Conservation (phyloP, 1,139 yeast species). For the Nadsonia starkeyi-henricii region DNA sequence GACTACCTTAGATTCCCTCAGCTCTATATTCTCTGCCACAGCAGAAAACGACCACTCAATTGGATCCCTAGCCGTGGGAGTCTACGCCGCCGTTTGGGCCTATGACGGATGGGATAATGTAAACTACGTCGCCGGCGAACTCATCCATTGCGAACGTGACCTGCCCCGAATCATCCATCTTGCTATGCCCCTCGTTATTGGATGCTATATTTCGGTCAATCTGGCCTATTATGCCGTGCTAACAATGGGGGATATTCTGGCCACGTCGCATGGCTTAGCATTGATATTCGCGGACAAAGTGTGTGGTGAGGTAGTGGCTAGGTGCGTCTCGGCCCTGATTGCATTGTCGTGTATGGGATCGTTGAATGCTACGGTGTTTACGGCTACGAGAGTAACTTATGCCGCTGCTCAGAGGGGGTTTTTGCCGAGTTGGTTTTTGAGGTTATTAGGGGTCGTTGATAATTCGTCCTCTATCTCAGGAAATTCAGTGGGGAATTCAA, state of each 20-base stretch:
- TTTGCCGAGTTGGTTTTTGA: slow-evolving; percentile 22
- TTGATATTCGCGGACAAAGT: slow-evolving; percentile 23
- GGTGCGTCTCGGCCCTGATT: slow-evolving; percentile 23
- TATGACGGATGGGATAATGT: slow-evolving; percentile 34
- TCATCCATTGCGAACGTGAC: slow-evolving; percentile 25
- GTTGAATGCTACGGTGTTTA: slow-evolving; percentile 27
- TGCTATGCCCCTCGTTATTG: slow-evolving; percentile 29
- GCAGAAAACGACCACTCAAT: slow-evolving; percentile 13
- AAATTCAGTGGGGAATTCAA: no score
- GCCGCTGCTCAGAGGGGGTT: slow-evolving; percentile 26
- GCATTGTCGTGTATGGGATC: slow-evolving; percentile 30
- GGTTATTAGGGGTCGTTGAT: no score
- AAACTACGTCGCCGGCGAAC: slow-evolving; percentile 29
- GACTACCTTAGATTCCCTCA: slow-evolving; percentile 3
- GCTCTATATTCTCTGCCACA: slow-evolving; percentile 13
- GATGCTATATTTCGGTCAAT: slow-evolving; percentile 26
- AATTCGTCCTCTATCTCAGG: no score
- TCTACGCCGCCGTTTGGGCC: slow-evolving; percentile 32
- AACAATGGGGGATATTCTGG: slow-evolving; percentile 19
- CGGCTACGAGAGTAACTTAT: slow-evolving; percentile 26
- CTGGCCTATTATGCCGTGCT: slow-evolving; percentile 26
- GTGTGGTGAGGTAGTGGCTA: slow-evolving; percentile 19
- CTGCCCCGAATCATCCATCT: slow-evolving; percentile 27
- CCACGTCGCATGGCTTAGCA: slow-evolving; percentile 25
- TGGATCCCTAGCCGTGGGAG: slow-evolving; percentile 26